Evolutionary conservation across 2,329 filamentous ascomycete genomes (phyloP), one percentile per base, ranked within the genome.

Genomic region (Aspergillus pseudoterreus): DNA sequence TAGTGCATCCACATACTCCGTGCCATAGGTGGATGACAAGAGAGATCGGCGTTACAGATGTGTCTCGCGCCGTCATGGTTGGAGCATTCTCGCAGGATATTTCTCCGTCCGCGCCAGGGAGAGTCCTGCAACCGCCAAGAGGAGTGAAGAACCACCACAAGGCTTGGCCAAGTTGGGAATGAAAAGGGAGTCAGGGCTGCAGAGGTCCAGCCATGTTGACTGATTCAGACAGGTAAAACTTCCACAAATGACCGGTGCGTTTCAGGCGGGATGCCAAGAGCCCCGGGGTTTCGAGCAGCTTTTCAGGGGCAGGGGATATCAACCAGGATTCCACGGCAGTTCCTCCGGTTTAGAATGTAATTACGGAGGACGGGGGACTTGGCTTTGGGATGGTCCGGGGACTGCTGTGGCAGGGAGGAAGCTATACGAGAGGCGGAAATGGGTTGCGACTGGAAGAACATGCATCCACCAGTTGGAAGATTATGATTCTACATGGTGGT

Each of bases 261-360:
- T 51, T 51, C 49, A 51, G 49, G 38, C 32, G 2, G 11, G 27
- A 4, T 43, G 49, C 49, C 49, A 51, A 51, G 49, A 46, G 35
- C 22, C 9, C 24, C 36, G 43, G 43, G 44, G 19, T 24, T 51
- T 51, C 45, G 35, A 38, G n/a, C 22, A 33, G 38, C 22, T 21
- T 27, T 21, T 27, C 47, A 43, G 41, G 47, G 47, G 33, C 15
- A 14, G 32, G 21, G 17, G 48, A 15, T 45, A n/a, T 38, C 35
- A 21, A 39, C 27, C n/a, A 14, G n/a, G 38, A 38, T 43, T 12
- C 24, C 17, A 21, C 17, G 39, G 41, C 41, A 19, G 22, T 15
- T 27, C n/a, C 15, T 6, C 21, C 22, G 35, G 12, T 15, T 14
- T 2, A 38, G 2, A 8, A 3, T 5, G 5, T 12, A 38, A 38